Base-by-base conservation (phyloP, 2,329 filamentous ascomycete genomes). In the Fusarium concolor region DNA sequence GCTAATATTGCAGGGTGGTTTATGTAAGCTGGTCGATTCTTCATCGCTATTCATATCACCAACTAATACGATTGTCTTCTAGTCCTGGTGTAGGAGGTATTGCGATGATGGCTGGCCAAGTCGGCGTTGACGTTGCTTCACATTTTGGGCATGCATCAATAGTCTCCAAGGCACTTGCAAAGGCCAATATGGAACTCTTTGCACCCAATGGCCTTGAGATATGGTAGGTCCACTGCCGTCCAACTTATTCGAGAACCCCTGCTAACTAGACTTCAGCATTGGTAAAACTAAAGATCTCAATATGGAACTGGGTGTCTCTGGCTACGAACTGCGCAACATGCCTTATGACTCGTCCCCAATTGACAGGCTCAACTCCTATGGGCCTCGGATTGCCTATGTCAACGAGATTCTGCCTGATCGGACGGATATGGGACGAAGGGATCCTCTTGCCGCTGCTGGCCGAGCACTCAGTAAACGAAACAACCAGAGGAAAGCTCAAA, bases 1-100 rank as follows among this genome's bases (percentile, higher is more conserved):
- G 26, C 37, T 6, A 14, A 10, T 3, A 51, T 51, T 29, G 49
- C 49, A 10, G 49, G 49, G 3, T 51, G 49, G 49, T 51, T 51
- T 14, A 5, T 51, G 49, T 44, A 44, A 44, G 49, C 43, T 29
- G 24, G n/a, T 8, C 12, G 11, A 20, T 22, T 5, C 11, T 12
- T 22, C 38, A 41, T 41, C 18, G 6, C 18, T 5, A 8, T 9
- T 14, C 4, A 12, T 6, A 10, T 51, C 8, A 3, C 1, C 10
- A 18, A 7, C 26, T 44, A 12, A 51, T 2, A 4, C 2, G 2
- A 1, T 7, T n/a, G 5, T 24, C n/a, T 5, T 6, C 8, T 6
- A 51, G 49, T 10, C 49, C 49, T 4, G 49, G 37, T 2, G 15
- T 3, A 14, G 49, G 18, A 3, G 10, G 18, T 14, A 51, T 51